Conservation (phyloP, 1,284 basidiomycete genomes). For the Puccinia sorghi region DNA sequence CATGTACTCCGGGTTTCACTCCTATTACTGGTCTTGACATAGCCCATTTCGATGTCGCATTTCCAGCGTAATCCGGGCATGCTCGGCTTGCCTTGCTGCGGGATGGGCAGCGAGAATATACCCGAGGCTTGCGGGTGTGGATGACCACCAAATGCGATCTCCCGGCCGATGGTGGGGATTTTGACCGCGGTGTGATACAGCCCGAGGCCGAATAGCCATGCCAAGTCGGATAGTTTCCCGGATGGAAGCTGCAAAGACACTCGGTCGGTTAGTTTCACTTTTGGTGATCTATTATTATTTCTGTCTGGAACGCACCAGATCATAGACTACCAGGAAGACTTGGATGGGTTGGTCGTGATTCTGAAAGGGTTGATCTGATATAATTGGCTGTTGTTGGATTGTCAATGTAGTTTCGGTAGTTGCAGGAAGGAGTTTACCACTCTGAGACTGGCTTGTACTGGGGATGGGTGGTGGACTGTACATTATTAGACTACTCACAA, state of each 20-base stretch:
- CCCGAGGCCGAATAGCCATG: slow-evolving; percentile 35
- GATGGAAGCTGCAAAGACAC: slow-evolving; percentile 8
- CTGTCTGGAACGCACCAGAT: slow-evolving; percentile 3
- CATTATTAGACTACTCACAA: too few relatives aligned
- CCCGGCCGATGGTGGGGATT: slow-evolving; percentile 31
- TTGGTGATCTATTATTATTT: not conserved
- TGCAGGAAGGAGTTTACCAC: not conserved
- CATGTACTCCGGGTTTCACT: not conserved
- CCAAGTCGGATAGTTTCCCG: slow-evolving; percentile 33
- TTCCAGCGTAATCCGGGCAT: slow-evolving; percentile 34
- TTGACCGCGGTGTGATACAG: slow-evolving; percentile 35
- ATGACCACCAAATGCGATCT: slow-evolving; percentile 42
- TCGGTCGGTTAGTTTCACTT: not conserved
- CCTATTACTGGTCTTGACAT: not conserved
- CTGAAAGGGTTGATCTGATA: not conserved
- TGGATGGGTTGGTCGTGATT: slow-evolving; percentile 1
- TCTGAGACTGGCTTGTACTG: too few relatives aligned
- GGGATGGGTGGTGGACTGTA: too few relatives aligned
- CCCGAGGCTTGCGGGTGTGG: slow-evolving; percentile 27
- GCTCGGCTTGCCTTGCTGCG: slow-evolving; percentile 4
- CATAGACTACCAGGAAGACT: slow-evolving; percentile 41
- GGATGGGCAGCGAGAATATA: slow-evolving; percentile 37
- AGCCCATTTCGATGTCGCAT: slow-evolving; percentile 40
- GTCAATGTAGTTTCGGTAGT: too few relatives aligned
- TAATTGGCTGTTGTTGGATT: too few relatives aligned